These are phyloP conservation scores for Coemansia sp. DNA, from an alignment of 192 early-diverging fungal genomes.

Conservation along the genomic window DNA sequence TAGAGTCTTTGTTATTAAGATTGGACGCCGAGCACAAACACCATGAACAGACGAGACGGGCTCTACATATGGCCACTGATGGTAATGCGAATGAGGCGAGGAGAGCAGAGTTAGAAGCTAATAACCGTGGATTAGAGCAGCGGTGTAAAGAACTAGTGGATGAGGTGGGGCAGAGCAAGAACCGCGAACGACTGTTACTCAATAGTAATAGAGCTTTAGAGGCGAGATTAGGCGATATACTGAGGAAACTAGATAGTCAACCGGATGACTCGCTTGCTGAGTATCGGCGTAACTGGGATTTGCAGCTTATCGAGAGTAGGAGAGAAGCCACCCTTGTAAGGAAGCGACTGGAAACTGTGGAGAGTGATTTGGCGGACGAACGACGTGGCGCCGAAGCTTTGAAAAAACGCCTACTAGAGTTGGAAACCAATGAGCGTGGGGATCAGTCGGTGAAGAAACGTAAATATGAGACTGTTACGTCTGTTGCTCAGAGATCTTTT, in stretches of 20 bases:
- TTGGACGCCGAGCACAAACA: conserved; percentile 8
- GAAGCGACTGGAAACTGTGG: conserved; percentile 2
- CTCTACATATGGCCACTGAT: conserved; percentile 11
- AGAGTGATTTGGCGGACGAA: conserved; percentile 16
- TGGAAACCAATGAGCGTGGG: not conserved
- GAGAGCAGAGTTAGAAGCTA: conserved; percentile 4
- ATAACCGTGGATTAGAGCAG: not conserved
- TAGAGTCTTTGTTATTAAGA: not conserved
- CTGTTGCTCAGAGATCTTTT: not conserved
- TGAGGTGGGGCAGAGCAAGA: conserved; percentile 11
- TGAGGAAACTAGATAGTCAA: conserved; percentile 9
- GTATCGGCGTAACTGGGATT: conserved; percentile 19
- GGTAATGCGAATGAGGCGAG: conserved; percentile 15
- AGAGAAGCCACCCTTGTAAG: not conserved
- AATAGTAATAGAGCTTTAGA: conserved; percentile 28
- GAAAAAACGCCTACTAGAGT: conserved; percentile 11
- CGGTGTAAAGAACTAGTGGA: not conserved
- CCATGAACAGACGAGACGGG: conserved; percentile 1
- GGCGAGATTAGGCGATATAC: conserved; percentile 23
- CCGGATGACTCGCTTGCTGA: conserved; percentile 10
- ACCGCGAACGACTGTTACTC: conserved; percentile 25
- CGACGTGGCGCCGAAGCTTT: conserved; percentile 1
- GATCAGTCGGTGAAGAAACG: conserved; percentile 24
- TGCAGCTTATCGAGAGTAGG: conserved; percentile 17
- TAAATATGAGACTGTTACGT: conserved; percentile 7